Conservation (phyloP, 169 alveolate species). For the Plasmodium inui region DNA sequence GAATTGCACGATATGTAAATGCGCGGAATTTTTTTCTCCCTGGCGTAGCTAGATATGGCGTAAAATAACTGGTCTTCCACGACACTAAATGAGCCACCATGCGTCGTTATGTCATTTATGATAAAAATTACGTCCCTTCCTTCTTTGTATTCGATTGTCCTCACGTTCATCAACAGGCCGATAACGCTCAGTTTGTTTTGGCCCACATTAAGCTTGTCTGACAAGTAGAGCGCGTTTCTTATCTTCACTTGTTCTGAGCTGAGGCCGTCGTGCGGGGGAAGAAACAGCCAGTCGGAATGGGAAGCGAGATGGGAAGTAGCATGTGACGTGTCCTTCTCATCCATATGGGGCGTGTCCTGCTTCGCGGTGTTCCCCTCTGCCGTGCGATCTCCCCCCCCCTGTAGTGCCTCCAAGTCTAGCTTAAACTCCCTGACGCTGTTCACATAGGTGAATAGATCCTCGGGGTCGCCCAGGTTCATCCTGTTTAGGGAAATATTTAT, state of each 20-base stretch:
- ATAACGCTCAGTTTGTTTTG: slow-evolving; percentile 63
- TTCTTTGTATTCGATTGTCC: slow-evolving; percentile 82
- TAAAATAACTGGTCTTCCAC: slow-evolving; percentile 82
- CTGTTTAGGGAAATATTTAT: slow-evolving; percentile 49
- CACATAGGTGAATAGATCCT: slow-evolving; percentile 14
- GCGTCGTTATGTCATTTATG: slow-evolving; percentile 87
- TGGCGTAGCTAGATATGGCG: slow-evolving; percentile 86
- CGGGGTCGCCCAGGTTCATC: background rate
- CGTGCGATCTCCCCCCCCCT: background rate
- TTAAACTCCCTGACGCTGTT: slow-evolving; percentile 54
- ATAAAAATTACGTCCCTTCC: slow-evolving; percentile 87
- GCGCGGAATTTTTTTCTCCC: slow-evolving; percentile 87
- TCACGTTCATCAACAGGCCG: slow-evolving; percentile 51
- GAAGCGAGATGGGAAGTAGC: no score
- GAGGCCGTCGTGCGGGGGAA: slow-evolving; percentile 21
- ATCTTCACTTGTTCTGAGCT: slow-evolving; percentile 26
- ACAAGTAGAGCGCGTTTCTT: slow-evolving; percentile 28
- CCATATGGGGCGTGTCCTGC: background rate
- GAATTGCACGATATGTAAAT: slow-evolving; percentile 87
- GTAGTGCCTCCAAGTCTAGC: background rate
- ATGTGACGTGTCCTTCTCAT: background rate
- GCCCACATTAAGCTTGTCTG: slow-evolving; percentile 41
- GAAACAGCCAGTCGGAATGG: background rate
- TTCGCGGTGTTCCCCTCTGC: background rate
- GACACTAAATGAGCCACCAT: slow-evolving; percentile 77